phyloP scores from a whole-genome alignment of 2,329 filamentous ascomycete genomes.

The Aureobasidium subglaciale region DNA sequence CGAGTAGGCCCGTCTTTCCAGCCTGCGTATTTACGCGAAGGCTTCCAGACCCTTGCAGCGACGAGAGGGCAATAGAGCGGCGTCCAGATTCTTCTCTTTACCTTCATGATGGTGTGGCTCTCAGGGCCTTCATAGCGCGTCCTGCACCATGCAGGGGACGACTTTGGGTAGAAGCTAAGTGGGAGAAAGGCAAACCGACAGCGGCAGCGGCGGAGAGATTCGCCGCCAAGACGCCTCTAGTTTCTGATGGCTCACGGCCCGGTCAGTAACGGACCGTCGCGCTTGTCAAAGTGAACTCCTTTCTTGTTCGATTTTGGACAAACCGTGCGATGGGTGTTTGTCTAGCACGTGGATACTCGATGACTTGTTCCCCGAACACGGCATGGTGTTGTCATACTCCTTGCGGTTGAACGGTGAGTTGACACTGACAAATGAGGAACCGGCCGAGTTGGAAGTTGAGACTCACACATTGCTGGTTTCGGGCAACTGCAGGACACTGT shows the following conservation, averaged over 20 bases:
- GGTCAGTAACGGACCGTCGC: not conserved
- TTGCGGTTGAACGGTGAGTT: too few species aligned
- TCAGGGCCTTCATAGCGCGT: not conserved
- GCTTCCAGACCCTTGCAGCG: not conserved
- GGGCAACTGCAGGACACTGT: not conserved
- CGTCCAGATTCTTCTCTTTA: not conserved
- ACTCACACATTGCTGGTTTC: not conserved
- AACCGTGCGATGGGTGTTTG: not conserved
- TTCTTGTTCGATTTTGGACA: not conserved
- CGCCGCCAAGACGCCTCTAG: not conserved
- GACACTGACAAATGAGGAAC: not conserved
- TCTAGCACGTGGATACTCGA: too few species aligned
- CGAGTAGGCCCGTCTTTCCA: not conserved
- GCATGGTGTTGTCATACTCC: too few species aligned
- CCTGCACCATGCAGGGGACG: slow-evolving; percentile 13
- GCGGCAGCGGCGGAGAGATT: not conserved
- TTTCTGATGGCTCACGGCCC: not conserved
- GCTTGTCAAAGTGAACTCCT: not conserved
- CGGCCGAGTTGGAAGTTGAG: not conserved
- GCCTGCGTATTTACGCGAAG: slow-evolving; percentile 5
- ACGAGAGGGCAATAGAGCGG: not conserved
- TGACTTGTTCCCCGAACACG: too few species aligned
- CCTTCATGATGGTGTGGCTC: not conserved
- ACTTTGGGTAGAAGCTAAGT: not conserved
- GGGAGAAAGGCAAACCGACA: not conserved